phyloP scores from a whole-genome alignment of 225 moss, liverwort and hornwort genomes.

The Ulota crispa region DNA sequence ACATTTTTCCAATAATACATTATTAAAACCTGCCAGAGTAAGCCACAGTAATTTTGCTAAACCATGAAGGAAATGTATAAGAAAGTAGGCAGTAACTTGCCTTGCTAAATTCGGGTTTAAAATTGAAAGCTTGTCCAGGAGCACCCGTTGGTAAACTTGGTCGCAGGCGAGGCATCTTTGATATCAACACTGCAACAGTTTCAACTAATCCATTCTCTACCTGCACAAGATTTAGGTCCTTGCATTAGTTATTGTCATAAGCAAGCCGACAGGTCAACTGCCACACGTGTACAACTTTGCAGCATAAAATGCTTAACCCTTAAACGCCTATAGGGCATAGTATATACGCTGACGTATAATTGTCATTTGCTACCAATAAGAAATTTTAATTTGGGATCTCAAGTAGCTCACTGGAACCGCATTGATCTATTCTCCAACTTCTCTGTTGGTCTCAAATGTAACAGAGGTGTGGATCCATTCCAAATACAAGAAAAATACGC shows the following conservation, averaged over 20 bases:
- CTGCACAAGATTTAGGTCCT: conserved; percentile 47
- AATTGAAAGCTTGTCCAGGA: conserved; percentile 77
- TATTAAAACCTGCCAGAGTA: conserved; percentile 6
- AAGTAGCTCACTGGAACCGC: too few species aligned
- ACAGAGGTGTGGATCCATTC: too few species aligned
- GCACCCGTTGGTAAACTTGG: conserved; percentile 69
- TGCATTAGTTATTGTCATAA: conserved; percentile 4
- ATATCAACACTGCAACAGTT: conserved; percentile 85
- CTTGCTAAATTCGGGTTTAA: conserved; percentile 97
- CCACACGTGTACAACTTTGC: background rate
- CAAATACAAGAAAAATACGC: too few species aligned
- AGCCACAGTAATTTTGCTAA: background rate
- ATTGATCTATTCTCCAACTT: too few species aligned
- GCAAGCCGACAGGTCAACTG: conserved; percentile 3
- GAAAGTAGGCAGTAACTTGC: conserved; percentile 34
- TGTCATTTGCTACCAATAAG: too few species aligned
- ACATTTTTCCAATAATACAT: conserved; percentile 19
- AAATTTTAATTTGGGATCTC: too few species aligned
- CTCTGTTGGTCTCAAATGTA: too few species aligned
- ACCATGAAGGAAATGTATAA: background rate
- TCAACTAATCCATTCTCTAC: conserved; percentile 98
- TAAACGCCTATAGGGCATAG: too few species aligned
- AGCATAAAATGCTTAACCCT: conserved; percentile 10
- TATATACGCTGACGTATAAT: too few species aligned
- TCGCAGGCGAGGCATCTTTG: conserved; percentile 94